Conservation (phyloP, 768 basidiomycete species). For the Glaciozyma antarctica region DNA sequence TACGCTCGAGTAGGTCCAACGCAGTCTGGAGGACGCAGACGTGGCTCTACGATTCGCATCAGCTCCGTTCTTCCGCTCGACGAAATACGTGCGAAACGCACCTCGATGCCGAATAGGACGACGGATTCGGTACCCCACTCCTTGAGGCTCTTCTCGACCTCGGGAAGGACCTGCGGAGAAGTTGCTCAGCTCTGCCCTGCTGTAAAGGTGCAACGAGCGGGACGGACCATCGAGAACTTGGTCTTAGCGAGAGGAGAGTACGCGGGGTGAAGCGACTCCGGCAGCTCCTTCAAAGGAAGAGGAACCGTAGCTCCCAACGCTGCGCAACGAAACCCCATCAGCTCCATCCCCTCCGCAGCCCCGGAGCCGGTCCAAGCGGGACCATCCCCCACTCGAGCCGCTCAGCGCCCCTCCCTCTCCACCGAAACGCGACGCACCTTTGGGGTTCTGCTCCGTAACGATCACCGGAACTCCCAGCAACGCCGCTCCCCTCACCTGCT, state of each 20-base stretch:
- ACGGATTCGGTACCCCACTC: constrained; percentile 48
- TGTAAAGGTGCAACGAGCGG: too few relatives aligned
- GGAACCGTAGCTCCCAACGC: constrained; percentile 61
- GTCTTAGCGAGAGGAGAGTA: constrained; percentile 58
- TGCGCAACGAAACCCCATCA: constrained; percentile 35
- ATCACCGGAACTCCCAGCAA: constrained; percentile 61
- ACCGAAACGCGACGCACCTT: constrained; percentile 48
- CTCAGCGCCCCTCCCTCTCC: too few relatives aligned
- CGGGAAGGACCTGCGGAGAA: constrained; percentile 46
- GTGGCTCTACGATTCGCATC: constrained; percentile 53
- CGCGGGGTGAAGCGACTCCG: constrained; percentile 28
- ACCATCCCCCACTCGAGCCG: too few relatives aligned
- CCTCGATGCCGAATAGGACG: constrained; percentile 82
- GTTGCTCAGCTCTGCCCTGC: too few relatives aligned
- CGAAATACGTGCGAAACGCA: constrained; percentile 38
- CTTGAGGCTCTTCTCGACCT: constrained; percentile 51
- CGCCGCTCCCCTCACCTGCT: constrained; percentile 38
- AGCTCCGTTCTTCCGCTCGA: background rate
- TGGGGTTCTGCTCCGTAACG: constrained; percentile 75
- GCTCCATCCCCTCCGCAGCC: background rate
- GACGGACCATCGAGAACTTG: constrained; percentile 63
- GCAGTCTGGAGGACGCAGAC: constrained; percentile 81
- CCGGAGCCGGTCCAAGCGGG: background rate
- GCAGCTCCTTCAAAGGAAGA: constrained; percentile 47
- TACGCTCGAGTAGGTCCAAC: constrained; percentile 49